A percentile compares a stretch with the other conserved stretches of the same genome.
These are phyloP conservation scores for Aureobasidium lini DNA, from an alignment of 2,329 filamentous ascomycete species.

Conservation along the genomic window DNA sequence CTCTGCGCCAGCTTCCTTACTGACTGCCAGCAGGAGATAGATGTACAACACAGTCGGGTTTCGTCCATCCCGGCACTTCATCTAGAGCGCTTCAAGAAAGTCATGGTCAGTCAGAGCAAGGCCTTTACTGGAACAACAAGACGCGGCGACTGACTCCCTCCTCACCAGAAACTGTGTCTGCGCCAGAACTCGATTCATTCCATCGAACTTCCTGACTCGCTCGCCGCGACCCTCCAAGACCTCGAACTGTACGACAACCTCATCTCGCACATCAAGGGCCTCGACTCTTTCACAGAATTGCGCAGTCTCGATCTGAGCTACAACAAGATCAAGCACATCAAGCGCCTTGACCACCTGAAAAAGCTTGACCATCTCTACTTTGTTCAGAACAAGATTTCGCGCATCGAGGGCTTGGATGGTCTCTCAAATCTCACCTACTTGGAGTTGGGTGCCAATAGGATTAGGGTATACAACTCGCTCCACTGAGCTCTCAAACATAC, in stretches of 20 bases:
- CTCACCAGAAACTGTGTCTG: slow-evolving; percentile 62
- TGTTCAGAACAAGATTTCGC: slow-evolving; percentile 87
- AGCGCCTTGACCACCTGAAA: slow-evolving; percentile 69
- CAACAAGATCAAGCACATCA: slow-evolving; percentile 99
- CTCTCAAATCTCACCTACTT: slow-evolving; percentile 70
- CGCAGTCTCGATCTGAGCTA: slow-evolving; percentile 85
- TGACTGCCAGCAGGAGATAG: slow-evolving; percentile 59
- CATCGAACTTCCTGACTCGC: slow-evolving; percentile 63
- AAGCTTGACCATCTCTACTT: slow-evolving; percentile 81
- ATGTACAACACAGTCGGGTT: slow-evolving; percentile 82
- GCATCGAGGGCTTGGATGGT: slow-evolving; percentile 75
- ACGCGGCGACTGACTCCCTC: background rate
- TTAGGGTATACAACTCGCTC: slow-evolving; percentile 42
- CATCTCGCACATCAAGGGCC: slow-evolving; percentile 74
- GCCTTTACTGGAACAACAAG: background rate
- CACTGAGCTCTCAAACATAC: background rate
- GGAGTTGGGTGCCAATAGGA: slow-evolving; percentile 86
- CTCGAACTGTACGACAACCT: slow-evolving; percentile 96
- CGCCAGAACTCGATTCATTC: slow-evolving; percentile 83
- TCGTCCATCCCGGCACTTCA: slow-evolving; percentile 66
- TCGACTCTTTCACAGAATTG: slow-evolving; percentile 70
- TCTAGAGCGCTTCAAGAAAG: slow-evolving; percentile 73
- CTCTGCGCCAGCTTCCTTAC: slow-evolving; percentile 34
- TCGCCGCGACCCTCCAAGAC: slow-evolving; percentile 65
- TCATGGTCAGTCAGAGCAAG: slow-evolving; percentile 9